Evolutionary conservation across 1,284 basidiomycete species (phyloP).

Genomic region (Apiotrichum sp.): DNA sequence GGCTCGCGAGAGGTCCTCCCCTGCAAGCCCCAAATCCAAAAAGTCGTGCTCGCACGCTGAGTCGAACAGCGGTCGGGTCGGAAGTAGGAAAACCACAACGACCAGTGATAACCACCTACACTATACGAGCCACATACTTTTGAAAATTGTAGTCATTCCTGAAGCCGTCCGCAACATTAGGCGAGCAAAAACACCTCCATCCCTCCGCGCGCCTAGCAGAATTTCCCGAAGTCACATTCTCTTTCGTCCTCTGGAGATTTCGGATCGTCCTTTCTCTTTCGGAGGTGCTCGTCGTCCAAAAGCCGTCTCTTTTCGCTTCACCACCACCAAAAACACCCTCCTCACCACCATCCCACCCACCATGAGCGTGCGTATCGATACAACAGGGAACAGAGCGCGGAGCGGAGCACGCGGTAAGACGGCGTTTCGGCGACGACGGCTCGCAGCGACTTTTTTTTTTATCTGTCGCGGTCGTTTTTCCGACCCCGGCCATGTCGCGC

Average conservation of each 20-base stretch:
- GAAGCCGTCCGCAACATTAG: too few species aligned
- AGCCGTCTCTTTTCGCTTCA: too few species aligned
- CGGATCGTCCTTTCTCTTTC: too few species aligned
- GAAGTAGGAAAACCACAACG: not conserved
- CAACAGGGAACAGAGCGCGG: not conserved
- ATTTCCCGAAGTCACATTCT: too few species aligned
- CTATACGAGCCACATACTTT: not conserved
- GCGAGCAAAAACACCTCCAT: not conserved
- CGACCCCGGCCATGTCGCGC: too few species aligned
- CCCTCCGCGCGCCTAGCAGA: not conserved
- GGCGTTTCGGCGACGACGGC: too few species aligned
- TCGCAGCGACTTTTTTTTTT: not conserved
- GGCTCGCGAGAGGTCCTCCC: too few species aligned
- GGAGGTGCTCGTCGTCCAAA: too few species aligned
- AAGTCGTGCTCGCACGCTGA: conserved; percentile 4
- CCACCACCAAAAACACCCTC: not conserved
- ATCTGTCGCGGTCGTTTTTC: too few species aligned
- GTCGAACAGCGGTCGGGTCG: conserved; percentile 2
- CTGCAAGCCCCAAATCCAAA: not conserved
- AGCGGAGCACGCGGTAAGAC: not conserved
- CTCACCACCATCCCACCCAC: conserved; percentile 1
- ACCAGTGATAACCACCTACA: conserved; percentile 2
- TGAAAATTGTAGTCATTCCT: not conserved
- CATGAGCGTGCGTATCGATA: conserved; percentile 10
- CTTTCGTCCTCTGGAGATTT: conserved; percentile 6